phyloP scores from a whole-genome alignment of 169 alveolate species.

The Theileria annulata region DNA sequence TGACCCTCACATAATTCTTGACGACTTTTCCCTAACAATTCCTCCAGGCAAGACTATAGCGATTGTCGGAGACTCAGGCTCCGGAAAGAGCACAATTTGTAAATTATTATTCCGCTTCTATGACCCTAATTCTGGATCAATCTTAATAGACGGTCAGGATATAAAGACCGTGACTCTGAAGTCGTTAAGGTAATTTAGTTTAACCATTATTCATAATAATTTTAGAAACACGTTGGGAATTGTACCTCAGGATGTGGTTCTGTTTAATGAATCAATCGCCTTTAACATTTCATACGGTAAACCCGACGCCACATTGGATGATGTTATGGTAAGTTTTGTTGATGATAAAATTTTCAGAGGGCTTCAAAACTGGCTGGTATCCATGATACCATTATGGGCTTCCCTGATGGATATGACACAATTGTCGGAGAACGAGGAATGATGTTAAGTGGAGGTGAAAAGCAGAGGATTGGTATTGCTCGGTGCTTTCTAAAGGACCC shows the following conservation, averaged over 20 bases:
- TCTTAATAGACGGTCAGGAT: constrained; percentile 84
- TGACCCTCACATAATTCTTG: constrained; percentile 36
- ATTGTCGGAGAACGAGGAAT: constrained; percentile 84
- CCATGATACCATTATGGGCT: constrained; percentile 45
- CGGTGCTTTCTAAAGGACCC: constrained; percentile 85
- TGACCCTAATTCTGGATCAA: constrained; percentile 82
- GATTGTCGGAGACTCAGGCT: constrained; percentile 90
- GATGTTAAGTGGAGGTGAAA: constrained; percentile 87
- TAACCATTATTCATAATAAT: neutral
- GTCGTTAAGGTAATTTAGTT: constrained; percentile 59
- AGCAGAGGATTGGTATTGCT: constrained; percentile 88
- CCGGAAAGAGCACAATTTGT: constrained; percentile 93
- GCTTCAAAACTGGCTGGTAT: constrained; percentile 71
- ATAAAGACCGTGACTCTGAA: constrained; percentile 80
- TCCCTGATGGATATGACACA: constrained; percentile 82
- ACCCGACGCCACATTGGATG: constrained; percentile 76
- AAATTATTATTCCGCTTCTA: constrained; percentile 90
- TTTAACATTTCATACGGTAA: constrained; percentile 88
- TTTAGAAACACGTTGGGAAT: constrained; percentile 80
- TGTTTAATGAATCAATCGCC: constrained; percentile 87
- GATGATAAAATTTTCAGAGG: neutral
- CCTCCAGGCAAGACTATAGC: constrained; percentile 73
- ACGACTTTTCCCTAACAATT: constrained; percentile 59
- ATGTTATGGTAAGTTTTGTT: constrained; percentile 50
- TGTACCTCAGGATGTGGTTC: constrained; percentile 91